phyloP scores from a whole-genome alignment of 345 rosid species.

The Odontarrhena argentea region DNA sequence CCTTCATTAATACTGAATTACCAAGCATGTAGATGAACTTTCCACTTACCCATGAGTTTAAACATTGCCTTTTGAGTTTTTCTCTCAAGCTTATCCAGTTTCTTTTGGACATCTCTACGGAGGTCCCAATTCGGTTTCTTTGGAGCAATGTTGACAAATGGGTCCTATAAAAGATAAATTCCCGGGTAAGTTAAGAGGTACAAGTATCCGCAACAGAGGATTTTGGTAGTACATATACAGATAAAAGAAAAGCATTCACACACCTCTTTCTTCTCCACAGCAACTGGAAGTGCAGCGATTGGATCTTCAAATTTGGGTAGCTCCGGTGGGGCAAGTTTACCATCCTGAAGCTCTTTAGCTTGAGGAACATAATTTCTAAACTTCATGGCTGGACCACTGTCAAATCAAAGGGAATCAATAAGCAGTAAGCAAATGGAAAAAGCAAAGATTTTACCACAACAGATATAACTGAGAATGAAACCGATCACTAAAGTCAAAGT shows the following conservation, averaged over 20 bases:
- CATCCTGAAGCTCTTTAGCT: slow-evolving; percentile 86
- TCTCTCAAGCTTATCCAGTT: slow-evolving; percentile 92
- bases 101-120: slow-evolving; percentile 89
- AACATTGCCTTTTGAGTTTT: slow-evolving; percentile 80
- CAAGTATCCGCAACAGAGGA: slow-evolving; percentile 9
- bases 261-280: slow-evolving; percentile 70
- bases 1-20: not conserved
- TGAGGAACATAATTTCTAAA: slow-evolving; percentile 97
- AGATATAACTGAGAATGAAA: not conserved
- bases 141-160: slow-evolving; percentile 93
- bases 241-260: slow-evolving; percentile 12
- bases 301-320: slow-evolving; percentile 93
- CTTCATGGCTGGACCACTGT: slow-evolving; percentile 72
- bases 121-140: slow-evolving; percentile 99
- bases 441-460: not conserved
- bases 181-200: slow-evolving; percentile 13
- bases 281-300: slow-evolving; percentile 58
- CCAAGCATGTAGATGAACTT: slow-evolving; percentile 6
- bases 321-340: slow-evolving; percentile 80
- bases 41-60: slow-evolving; percentile 76
- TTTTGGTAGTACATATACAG: not conserved
- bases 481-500: not conserved
- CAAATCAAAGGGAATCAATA: slow-evolving; percentile 23
- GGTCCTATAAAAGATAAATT: slow-evolving; percentile 55
- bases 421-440: slow-evolving; percentile 19